phyloP scores from a whole-genome alignment of 1,284 basidiomycete species.

The Ceratobasidium theobromae region DNA sequence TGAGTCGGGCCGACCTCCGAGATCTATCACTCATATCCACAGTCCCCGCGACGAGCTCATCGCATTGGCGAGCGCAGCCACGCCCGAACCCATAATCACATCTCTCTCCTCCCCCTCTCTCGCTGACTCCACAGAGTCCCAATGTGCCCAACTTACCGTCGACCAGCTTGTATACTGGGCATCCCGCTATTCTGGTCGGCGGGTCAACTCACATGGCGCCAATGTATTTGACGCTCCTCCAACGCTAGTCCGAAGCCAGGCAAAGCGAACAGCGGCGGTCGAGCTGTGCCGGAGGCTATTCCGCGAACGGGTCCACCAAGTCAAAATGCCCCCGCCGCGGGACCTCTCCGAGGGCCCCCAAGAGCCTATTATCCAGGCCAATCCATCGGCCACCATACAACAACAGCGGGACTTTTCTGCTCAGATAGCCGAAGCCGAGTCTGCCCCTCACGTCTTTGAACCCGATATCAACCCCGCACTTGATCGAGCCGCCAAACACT shows the following conservation, averaged over 20 bases:
- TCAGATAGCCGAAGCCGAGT: slow-evolving; percentile 13
- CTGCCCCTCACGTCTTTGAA: slow-evolving; percentile 19
- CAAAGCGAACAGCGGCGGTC: slow-evolving; percentile 3
- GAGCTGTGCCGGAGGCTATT: neutral
- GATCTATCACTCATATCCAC: neutral
- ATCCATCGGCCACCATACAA: too few species aligned
- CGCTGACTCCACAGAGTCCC: neutral
- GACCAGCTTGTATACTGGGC: slow-evolving; percentile 25
- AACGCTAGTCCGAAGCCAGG: neutral
- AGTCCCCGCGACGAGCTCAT: neutral
- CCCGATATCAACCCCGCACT: slow-evolving; percentile 18
- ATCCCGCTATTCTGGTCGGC: neutral
- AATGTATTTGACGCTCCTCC: slow-evolving; percentile 28
- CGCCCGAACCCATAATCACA: neutral
- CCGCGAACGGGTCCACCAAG: neutral
- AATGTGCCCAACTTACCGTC: slow-evolving; percentile 7
- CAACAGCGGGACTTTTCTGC: neutral
- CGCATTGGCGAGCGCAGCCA: neutral
- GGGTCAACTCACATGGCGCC: slow-evolving; percentile 27
- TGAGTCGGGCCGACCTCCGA: neutral
- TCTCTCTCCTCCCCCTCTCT: neutral
- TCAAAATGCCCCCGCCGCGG: neutral
- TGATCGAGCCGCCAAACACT: slow-evolving; percentile 11
- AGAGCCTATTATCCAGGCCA: neutral
- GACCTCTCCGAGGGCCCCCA: neutral